phyloP scores from a whole-genome alignment of 495 filamentous ascomycete genomes.

The Hamigera avellanea region DNA sequence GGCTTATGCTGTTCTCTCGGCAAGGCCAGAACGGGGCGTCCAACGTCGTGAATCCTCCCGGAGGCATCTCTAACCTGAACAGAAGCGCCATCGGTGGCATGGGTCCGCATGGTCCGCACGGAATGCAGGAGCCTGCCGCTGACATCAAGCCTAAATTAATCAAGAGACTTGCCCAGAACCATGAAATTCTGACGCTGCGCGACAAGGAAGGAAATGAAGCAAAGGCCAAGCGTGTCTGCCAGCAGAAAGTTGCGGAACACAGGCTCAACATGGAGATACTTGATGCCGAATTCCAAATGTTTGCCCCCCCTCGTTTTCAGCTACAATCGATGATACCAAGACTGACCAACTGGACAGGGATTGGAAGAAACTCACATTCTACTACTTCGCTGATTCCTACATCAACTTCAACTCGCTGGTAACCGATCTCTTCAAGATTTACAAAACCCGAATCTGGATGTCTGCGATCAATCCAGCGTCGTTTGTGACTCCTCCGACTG shows the following conservation, averaged over 20 bases:
- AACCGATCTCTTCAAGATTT: conserved; percentile 95
- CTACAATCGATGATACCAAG: background rate
- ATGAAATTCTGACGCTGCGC: conserved; percentile 75
- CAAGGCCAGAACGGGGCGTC: conserved; percentile 52
- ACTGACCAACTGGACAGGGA: conserved; percentile 49
- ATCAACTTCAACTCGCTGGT: conserved; percentile 98
- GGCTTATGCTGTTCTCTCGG: conserved; percentile 93
- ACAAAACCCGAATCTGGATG: conserved; percentile 99
- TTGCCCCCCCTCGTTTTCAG: conserved; percentile 25
- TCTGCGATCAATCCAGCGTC: conserved; percentile 97
- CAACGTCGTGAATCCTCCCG: conserved; percentile 30
- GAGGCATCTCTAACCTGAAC: conserved; percentile 36
- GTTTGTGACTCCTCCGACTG: conserved; percentile 67
- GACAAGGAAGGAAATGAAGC: conserved; percentile 98
- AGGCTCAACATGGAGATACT: conserved; percentile 96
- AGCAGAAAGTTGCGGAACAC: conserved; percentile 91
- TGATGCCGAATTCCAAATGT: conserved; percentile 99
- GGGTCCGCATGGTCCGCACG: conserved; percentile 57
- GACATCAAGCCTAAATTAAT: conserved; percentile 94
- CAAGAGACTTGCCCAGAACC: conserved; percentile 79
- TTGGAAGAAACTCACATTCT: conserved; percentile 97
- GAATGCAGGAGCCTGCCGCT: conserved; percentile 60
- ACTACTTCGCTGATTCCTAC: conserved; percentile 95
- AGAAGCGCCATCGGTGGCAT: conserved; percentile 61
- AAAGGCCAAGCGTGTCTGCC: conserved; percentile 91